phyloP scores from a whole-genome alignment of 2,329 filamentous ascomycete genomes.

The Fusarium acutatum region DNA sequence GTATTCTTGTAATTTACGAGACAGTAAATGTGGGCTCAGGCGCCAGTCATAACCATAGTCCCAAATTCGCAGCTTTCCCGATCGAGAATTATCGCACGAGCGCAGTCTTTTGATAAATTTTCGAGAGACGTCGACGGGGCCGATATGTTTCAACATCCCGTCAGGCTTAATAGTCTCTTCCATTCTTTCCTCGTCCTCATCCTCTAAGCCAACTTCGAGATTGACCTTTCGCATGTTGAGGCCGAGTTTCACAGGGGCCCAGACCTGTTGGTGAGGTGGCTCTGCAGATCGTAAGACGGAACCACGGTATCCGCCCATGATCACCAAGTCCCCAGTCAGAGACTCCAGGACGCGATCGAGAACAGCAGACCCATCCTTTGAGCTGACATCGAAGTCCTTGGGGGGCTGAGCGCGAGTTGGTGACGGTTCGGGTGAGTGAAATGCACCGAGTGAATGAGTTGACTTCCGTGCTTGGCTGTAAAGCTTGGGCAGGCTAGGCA shows the following conservation, averaged over 20 bases:
- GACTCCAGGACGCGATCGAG: slow-evolving; percentile 68
- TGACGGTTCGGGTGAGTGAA: slow-evolving; percentile 40
- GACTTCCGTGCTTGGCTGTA: slow-evolving; percentile 46
- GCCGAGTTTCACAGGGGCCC: slow-evolving; percentile 93
- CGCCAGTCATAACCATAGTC: slow-evolving; percentile 98
- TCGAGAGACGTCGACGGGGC: slow-evolving; percentile 88
- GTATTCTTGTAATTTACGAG: slow-evolving; percentile 75
- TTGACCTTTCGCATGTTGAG: slow-evolving; percentile 92
- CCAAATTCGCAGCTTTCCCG: slow-evolving; percentile 79
- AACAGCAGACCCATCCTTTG: slow-evolving; percentile 42
- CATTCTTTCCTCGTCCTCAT: slow-evolving; percentile 85
- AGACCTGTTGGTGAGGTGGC: slow-evolving; percentile 84
- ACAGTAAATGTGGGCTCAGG: slow-evolving; percentile 80
- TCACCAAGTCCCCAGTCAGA: slow-evolving; percentile 83
- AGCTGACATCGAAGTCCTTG: slow-evolving; percentile 8
- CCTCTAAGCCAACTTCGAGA: slow-evolving; percentile 83
- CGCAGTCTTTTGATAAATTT: slow-evolving; percentile 81
- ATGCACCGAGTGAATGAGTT: slow-evolving; percentile 44
- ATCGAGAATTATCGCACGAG: slow-evolving; percentile 75
- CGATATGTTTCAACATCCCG: slow-evolving; percentile 91
- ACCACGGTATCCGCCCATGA: slow-evolving; percentile 90
- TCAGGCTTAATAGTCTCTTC: slow-evolving; percentile 83
- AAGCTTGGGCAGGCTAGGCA: slow-evolving; percentile 69
- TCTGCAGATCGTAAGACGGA: slow-evolving; percentile 88
- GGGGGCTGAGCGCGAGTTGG: slow-evolving; percentile 40